Percentiles rank a stretch among this genome's conserved stretches.
Evolutionary conservation across 768 basidiomycete genomes (phyloP).

Genomic region (Lactifluus volemus): DNA sequence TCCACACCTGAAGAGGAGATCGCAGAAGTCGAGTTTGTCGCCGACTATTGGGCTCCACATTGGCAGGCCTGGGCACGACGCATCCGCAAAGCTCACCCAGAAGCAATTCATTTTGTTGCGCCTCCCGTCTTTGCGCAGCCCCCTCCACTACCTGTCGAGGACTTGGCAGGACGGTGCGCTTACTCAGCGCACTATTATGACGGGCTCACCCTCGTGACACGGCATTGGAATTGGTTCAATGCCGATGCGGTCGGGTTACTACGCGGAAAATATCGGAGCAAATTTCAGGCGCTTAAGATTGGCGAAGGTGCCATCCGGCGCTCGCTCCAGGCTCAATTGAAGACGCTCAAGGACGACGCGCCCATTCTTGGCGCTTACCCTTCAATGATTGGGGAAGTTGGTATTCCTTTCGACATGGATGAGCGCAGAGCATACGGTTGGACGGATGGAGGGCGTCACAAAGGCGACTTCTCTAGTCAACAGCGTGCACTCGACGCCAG

Average conservation of each 20-base stretch:
- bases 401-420: slow-evolving; percentile 94
- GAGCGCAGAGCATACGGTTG: slow-evolving; percentile 76
- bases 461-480: slow-evolving; percentile 70
- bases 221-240: slow-evolving; percentile 94
- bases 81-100: slow-evolving; percentile 62
- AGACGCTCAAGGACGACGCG: slow-evolving; percentile 66
- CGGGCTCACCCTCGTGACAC: slow-evolving; percentile 84
- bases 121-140: slow-evolving; percentile 85
- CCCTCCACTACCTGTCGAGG: slow-evolving; percentile 47
- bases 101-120: slow-evolving; percentile 84
- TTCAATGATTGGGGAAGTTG: slow-evolving; percentile 92
- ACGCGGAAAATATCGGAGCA: slow-evolving; percentile 65
- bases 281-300: slow-evolving; percentile 65
- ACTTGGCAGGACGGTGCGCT: slow-evolving; percentile 54
- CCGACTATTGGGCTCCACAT: slow-evolving; percentile 76
- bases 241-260: slow-evolving; percentile 92
- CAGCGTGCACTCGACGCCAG: slow-evolving; percentile 84
- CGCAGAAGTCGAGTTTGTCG: slow-evolving; percentile 52
- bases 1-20: slow-evolving; percentile 25
- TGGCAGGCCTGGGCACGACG: slow-evolving; percentile 45
- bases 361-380: slow-evolving; percentile 64
- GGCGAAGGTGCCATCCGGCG: slow-evolving; percentile 79
- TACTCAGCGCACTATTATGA: slow-evolving; percentile 92
- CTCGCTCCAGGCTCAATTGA: slow-evolving; percentile 76
- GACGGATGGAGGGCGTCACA: slow-evolving; percentile 52